Conservation (phyloP, 768 basidiomycete genomes). For the Cystofilobasidium ferigula region DNA sequence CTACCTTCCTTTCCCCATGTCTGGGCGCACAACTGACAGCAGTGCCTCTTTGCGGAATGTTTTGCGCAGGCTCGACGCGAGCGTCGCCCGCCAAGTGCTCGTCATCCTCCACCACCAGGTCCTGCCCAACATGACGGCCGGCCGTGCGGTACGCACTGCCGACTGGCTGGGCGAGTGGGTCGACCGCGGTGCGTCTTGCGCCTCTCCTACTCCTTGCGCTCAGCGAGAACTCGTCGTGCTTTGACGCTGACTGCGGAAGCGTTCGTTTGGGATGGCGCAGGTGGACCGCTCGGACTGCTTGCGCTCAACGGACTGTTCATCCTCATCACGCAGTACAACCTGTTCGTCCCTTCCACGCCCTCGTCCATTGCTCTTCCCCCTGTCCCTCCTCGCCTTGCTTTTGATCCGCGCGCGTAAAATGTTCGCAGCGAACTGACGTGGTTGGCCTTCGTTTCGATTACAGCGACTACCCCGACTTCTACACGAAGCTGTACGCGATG, state of each 20-base stretch:
- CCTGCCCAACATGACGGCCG: constrained; percentile 65
- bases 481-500: constrained; percentile 78
- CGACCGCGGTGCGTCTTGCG: constrained; percentile 53
- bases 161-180: constrained; percentile 84
- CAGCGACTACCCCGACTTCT: constrained; percentile 94
- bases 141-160: constrained; percentile 48
- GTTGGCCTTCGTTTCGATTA: neutral
- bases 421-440: neutral
- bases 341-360: constrained; percentile 57
- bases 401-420: neutral
- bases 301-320: constrained; percentile 84
- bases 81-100: constrained; percentile 50
- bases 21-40: no score
- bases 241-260: neutral
- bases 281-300: constrained; percentile 72
- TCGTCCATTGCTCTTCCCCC: no score
- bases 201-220: neutral
- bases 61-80: constrained; percentile 21
- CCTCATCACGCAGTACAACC: constrained; percentile 81
- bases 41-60: neutral
- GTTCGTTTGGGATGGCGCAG: constrained; percentile 40
- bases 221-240: neutral
- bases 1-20: no score
- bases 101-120: constrained; percentile 73
- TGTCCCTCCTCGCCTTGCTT: constrained; percentile 18